Conservation (phyloP, 2,329 filamentous ascomycete species). For the Huntiella moniliformis region DNA sequence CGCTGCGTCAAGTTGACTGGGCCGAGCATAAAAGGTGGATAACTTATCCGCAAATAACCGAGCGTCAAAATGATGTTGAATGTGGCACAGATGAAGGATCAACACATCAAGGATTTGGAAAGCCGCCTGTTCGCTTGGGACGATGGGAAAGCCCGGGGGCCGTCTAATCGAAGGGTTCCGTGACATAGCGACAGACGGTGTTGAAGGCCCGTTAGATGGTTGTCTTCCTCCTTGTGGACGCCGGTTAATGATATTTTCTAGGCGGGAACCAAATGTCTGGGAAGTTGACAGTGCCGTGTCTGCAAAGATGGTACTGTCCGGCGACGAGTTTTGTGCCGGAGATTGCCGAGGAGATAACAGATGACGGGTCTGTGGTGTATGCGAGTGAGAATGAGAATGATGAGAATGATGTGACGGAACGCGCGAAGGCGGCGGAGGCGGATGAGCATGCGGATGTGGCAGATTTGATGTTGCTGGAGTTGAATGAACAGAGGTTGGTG, state of each 20-base stretch:
- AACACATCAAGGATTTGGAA: constrained; percentile 13
- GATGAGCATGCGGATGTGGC: neutral
- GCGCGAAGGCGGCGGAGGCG: neutral
- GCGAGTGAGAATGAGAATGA: neutral
- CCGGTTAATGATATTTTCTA: constrained; percentile 13
- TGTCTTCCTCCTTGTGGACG: constrained; percentile 1
- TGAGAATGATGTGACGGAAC: neutral
- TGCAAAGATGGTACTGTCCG: constrained; percentile 12
- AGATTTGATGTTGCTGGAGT: neutral
- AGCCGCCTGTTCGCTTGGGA: constrained; percentile 13
- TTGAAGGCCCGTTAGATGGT: neutral
- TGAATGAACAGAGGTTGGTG: neutral
- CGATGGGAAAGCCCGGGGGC: constrained; percentile 1
- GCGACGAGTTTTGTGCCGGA: constrained; percentile 9
- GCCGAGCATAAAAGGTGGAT: constrained; percentile 5
- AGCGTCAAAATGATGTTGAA: constrained; percentile 15
- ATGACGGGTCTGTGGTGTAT: constrained; percentile 1
- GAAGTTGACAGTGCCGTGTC: constrained; percentile 13
- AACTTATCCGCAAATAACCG: constrained; percentile 12
- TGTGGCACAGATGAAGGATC: constrained; percentile 15
- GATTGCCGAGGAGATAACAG: constrained; percentile 1
- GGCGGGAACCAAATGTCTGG: constrained; percentile 13
- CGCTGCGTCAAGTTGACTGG: neutral
- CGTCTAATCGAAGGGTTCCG: neutral
- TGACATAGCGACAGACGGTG: neutral